Evolutionary conservation across 805 yeast species (phyloP), one percentile per base, ranked within the genome.

Genomic region (Wickerhamiella musiphila): DNA sequence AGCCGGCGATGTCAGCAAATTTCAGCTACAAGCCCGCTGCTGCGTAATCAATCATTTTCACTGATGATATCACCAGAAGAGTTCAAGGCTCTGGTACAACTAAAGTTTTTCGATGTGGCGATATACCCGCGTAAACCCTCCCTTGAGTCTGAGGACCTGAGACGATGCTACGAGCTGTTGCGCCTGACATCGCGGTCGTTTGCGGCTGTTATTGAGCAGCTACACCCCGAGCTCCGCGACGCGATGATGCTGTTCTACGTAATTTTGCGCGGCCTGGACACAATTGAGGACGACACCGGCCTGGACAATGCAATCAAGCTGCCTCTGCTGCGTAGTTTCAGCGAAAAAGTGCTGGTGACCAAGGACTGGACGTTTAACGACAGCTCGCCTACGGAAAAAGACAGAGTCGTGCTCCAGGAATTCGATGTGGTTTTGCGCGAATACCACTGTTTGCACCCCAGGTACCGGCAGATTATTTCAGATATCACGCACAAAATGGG

Each of bases 261-360:
- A 35, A 65, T 83, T 15, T 59, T 90, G 41, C 68, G 98, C 38
- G 98, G 93, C 2, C 66, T 90, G 46, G 98, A 90, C 51, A 90
- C 98, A 1, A 66, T 90, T 35, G 98, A 90, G 54, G 98, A 90
- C 54, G 96, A 90, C 53, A 83, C 83, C 92, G 68, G 90, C 6
- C 58, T 90, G 36, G 75, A 70, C 39, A 73, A 78, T 4, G 61
- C 63, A 14, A 45, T 70, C 37, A 90, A 90, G 57, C 58, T 83
- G 17, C 83, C 90, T 2, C 52, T 83, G 31, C 63, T 90, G 43
- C 65, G 86, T 37, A 42, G 51, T 3, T 90, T 90, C 54, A 12
- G 39, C 15, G 63, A 72, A 50, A 55, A 65, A 18, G 73, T 77
- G 38, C 63, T 90, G 42, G 57, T 61, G 28, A 52, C 67, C 3